Base-by-base conservation (phyloP, 331 rosid genomes). In the Rhamnella rubrinervis region DNA sequence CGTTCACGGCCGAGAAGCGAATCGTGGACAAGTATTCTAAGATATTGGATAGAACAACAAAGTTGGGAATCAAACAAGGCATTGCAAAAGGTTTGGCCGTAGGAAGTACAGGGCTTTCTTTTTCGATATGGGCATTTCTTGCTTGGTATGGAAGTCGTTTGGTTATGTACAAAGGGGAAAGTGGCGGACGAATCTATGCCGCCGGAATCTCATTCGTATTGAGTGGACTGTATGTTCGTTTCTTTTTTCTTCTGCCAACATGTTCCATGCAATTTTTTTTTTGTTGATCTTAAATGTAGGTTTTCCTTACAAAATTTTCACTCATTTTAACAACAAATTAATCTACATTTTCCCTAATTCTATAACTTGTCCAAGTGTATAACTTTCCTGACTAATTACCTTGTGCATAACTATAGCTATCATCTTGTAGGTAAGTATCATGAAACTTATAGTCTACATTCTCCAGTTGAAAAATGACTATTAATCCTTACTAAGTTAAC, bases 81-180 rank as follows among this genome's bases (percentile, higher is more conserved):
- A 77, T 91, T 19, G 95, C 98, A 1, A 93, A 93, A 75, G 98
- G 98, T 16, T 68, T 91, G 53, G 96, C 97, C 0, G 85, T 91
- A 2, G 98, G 98, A 52, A 88, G 98, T 72, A 85, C 85, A 20
- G 98, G 97, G 39, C 61, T 93, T 1, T 86, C 85, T 11, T 93
- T 91, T 67, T 84, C 89, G 26, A 93, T 91, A 57, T 93, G 98
- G 98, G 98, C 86, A 23, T 84, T 93, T 75, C 90, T 93, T 77
- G 95, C 98, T 81, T 93, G 98, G 98, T 89, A 93, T 70, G 98
- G 98, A 31, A 91, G 97, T 59, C 96, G 67, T 77, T 87, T 93
- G 89, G 89, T 89, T 16, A 93, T 93, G 96, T 84, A 82, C 63
- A 91, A 79, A 81, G 95, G 84, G 61, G 95, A 88, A 84, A 93